Evolutionary conservation across 2,329 filamentous ascomycete genomes (phyloP), one percentile per base, ranked within the genome.

Genomic region (Rhexocercosporidium sp.): DNA sequence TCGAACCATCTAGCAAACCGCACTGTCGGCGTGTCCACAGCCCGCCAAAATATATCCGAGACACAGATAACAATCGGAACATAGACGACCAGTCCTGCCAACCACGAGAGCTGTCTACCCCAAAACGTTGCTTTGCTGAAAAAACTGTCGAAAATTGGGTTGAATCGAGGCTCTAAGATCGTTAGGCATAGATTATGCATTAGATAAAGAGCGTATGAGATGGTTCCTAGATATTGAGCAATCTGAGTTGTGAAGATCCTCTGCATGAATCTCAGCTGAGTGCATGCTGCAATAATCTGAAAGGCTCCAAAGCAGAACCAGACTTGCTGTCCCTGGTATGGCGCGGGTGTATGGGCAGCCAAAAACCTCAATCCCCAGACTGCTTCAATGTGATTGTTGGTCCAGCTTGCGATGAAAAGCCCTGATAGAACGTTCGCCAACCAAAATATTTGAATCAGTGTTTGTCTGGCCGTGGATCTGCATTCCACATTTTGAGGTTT

Each of bases 11-110:
- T 78, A 3, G 84, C 81, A 70, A 87, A 81, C 59, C 79, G 81
- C 8, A 86, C 79, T 73, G 82, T 80, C 1, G 82, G 82, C 3
- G 79, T 76, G 75, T 90, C 88, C 6, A 90, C 80, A 1, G 77
- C 77, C 31, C 86, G 81, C 85, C 86, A 88, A 72, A 88, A 89
- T 3, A 90, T 65, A 75, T 90, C 87, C 1, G 84, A 84, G 5
- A 82, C 79, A 82, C 86, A 89, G 14, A 77, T 65, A n/a, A 74
- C 72, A 6, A 89, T 78, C 0, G 84, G 79, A 18, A 83, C 72
- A n/a, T 81, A 81, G 2, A 81, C 27, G 5, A 79, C 57, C 75
- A 83, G 79, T n/a, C 75, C 75, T 1, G 59, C 77, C 71, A 73
- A 53, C 77, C 79, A 74, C 75, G 67, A 78, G 59, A 68, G 25